Evolutionary conservation across 306 rosid species (phyloP), one percentile per base, ranked within the genome.

Genomic region (Pyrus betulifolia): DNA sequence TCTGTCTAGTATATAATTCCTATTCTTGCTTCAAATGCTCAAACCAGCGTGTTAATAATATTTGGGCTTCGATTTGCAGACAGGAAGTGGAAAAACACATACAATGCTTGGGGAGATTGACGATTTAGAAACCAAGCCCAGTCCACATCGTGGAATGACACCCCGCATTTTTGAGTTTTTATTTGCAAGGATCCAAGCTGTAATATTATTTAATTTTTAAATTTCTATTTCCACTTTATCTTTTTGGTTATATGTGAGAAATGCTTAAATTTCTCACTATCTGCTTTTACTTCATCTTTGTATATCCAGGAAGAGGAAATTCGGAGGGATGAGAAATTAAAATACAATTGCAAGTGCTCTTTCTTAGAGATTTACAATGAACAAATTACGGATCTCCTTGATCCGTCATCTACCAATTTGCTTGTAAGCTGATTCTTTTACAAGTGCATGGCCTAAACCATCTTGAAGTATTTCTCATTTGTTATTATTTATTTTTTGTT

Each of bases 51-150:
- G 74, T 66, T 82, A 73, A 81, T 71, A 72, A 71, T 45, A 74
- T 44, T 44, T 77, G 23, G 60, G 71, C 82, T 81, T 45, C 22
- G 49, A 70, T 85, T 74, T 86, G 90, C 87, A 95, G 99, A 95
- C 99, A 58, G 99, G 99, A 82, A 95, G 99, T 70, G 99, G 99
- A 68, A 95, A 95, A 89, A 95, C 99, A 69, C 83, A 90, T 76
- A 95, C 99, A 70, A 95, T 95, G 99, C 99, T 95, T 10, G 99
- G 99, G 71, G 97, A 95, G 74, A 92, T 89, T 82, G 97, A 88
- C 12, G 91, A 90, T 83, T 84, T 95, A 79, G 97, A 92, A 84
- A 83, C 85, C 85, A 92, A 84, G 87, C 99, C 97, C 40, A 89
- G 97, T 86, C 87, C 86, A 38, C 82, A 88, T 51, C 97, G 99